These are phyloP conservation scores for Termitomyces sp. DNA, from an alignment of 768 basidiomycete genomes.

Conservation along the genomic window DNA sequence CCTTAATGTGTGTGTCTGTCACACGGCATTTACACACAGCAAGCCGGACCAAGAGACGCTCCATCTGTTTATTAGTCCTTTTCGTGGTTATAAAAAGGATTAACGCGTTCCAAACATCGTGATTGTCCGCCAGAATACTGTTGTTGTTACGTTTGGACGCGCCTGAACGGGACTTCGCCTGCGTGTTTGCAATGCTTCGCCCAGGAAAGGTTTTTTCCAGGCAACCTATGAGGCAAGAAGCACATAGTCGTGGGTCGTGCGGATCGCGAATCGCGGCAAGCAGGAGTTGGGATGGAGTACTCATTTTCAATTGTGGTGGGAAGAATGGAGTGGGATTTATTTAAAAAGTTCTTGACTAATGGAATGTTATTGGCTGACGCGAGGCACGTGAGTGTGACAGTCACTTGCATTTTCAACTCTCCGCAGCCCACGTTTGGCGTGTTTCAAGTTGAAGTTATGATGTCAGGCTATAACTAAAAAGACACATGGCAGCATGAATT, in stretches of 20 bases:
- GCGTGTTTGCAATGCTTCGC: background rate
- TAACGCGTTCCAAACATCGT: constrained; percentile 14
- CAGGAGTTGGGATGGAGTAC: background rate
- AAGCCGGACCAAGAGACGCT: constrained; percentile 3
- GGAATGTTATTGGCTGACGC: background rate
- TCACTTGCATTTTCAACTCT: background rate
- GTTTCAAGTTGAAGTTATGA: background rate
- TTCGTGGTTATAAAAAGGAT: constrained; percentile 11
- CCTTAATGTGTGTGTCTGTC: background rate
- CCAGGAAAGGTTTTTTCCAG: background rate
- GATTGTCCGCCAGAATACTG: background rate
- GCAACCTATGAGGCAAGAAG: background rate
- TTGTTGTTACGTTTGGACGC: background rate
- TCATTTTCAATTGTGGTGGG: background rate
- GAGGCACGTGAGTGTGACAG: constrained; percentile 8
- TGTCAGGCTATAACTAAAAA: background rate
- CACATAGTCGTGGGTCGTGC: constrained; percentile 10
- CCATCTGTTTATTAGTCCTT: constrained; percentile 10
- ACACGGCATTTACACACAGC: constrained; percentile 1
- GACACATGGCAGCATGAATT: background rate
- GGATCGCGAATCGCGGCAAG: constrained; percentile 7
- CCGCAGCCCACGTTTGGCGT: background rate
- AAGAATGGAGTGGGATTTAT: too few relatives aligned
- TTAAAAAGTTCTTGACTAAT: background rate
- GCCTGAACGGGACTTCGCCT: background rate